phyloP scores from a whole-genome alignment of 2,329 filamentous ascomycete genomes.

The Colletotrichum sp. region DNA sequence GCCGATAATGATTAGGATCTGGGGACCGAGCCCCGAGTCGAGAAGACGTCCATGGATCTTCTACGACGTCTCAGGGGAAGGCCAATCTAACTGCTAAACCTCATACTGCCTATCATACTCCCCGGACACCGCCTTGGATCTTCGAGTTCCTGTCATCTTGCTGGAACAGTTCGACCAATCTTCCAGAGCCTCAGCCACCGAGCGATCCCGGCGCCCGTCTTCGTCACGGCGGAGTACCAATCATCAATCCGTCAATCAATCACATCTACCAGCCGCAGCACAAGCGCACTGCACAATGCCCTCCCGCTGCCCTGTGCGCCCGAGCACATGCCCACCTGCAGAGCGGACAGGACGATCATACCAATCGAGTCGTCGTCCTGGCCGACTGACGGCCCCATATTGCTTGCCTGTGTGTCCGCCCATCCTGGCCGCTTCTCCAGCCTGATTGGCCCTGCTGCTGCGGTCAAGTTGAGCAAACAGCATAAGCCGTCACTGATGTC shows the following conservation, averaged over 20 bases:
- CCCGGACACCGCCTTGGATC: not conserved
- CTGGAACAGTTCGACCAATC: constrained; percentile 1
- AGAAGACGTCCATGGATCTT: constrained; percentile 1
- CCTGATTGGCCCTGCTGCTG: not conserved
- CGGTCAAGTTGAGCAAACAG: constrained; percentile 2
- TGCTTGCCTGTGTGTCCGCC: not conserved
- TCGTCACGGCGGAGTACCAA: not conserved
- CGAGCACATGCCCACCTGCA: constrained; percentile 5
- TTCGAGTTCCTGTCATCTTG: not conserved
- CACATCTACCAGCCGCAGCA: not conserved
- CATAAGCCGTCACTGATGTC: not conserved
- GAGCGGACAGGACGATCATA: constrained; percentile 5
- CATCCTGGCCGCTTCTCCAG: not conserved
- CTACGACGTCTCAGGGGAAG: not conserved
- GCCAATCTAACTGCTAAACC: not conserved
- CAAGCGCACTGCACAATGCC: not conserved
- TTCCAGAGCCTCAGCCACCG: not conserved
- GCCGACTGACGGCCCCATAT: not conserved
- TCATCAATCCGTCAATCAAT: not conserved
- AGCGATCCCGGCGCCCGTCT: not conserved
- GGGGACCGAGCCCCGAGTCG: not conserved
- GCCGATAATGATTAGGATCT: not conserved
- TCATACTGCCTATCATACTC: not conserved
- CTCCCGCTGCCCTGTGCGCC: constrained; percentile 16
- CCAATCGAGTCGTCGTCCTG: not conserved